phyloP scores from a whole-genome alignment of 2,329 filamentous ascomycete genomes.

The Colletotrichum tropicale region DNA sequence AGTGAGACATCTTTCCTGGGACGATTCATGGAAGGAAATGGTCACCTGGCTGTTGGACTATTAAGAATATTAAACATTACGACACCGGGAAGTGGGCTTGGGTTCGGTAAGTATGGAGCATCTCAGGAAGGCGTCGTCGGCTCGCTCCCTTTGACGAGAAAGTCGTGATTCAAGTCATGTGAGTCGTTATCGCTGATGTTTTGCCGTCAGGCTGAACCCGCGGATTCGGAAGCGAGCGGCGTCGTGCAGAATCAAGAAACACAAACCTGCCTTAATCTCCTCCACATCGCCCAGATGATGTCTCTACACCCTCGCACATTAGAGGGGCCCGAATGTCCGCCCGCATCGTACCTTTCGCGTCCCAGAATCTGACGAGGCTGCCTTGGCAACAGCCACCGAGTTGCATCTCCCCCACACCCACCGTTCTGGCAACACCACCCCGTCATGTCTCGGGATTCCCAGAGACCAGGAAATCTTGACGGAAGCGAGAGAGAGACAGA shows the following conservation, averaged over 20 bases:
- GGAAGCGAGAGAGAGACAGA: background rate
- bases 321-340: background rate
- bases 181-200: background rate
- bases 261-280: background rate
- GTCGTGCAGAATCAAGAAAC: background rate
- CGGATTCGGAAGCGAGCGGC: background rate
- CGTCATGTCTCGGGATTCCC: background rate
- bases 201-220: background rate
- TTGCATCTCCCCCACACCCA: background rate
- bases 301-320: background rate
- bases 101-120: background rate
- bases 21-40: background rate
- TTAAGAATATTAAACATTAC: background rate
- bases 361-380: background rate
- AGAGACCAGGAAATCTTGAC: background rate
- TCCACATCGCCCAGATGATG: background rate
- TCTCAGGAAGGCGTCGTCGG: background rate
- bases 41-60: background rate
- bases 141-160: background rate
- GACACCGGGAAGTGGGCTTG: background rate
- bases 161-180: background rate
- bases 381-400: background rate
- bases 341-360: background rate
- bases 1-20: background rate
- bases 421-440: background rate